Evolutionary conservation across 2,329 filamentous ascomycete genomes (phyloP).

Genomic region (Hortaea sp.): DNA sequence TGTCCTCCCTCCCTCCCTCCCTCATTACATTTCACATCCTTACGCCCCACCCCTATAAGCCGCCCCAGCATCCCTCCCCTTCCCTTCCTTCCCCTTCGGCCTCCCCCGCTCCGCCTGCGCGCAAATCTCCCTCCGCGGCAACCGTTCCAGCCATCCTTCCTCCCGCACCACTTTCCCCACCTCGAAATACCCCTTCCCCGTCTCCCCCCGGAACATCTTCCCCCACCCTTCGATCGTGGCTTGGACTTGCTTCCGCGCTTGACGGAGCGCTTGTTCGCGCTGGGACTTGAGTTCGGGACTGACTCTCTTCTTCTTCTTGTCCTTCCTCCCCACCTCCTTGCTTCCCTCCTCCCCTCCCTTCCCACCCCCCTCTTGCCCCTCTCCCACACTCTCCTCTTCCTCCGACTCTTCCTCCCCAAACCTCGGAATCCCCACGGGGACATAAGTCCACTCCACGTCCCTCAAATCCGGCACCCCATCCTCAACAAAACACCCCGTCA

Average conservation of each 20-base stretch:
- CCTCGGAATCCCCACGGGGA: constrained; percentile 33
- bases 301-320: constrained; percentile 5
- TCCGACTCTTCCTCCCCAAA: neutral
- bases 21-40: no score
- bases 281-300: constrained; percentile 18
- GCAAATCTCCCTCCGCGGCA: constrained; percentile 31
- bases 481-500: constrained; percentile 84
- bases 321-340: constrained; percentile 2
- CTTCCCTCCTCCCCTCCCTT: neutral
- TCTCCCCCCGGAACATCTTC: constrained; percentile 58
- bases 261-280: constrained; percentile 52
- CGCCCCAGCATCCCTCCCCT: constrained; percentile 11
- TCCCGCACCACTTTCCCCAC: constrained; percentile 63
- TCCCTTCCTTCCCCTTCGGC: constrained; percentile 30
- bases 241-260: constrained; percentile 55
- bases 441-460: constrained; percentile 78
- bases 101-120: constrained; percentile 56
- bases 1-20: no score
- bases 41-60: constrained; percentile 5
- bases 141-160: constrained; percentile 49
- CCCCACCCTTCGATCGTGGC: constrained; percentile 71
- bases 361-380: constrained; percentile 14
- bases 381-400: constrained; percentile 6
- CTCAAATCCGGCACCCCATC: constrained; percentile 77
- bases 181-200: constrained; percentile 68